These are phyloP conservation scores for Barbarea vulgaris DNA, from an alignment of 345 rosid species.

Conservation along the genomic window DNA sequence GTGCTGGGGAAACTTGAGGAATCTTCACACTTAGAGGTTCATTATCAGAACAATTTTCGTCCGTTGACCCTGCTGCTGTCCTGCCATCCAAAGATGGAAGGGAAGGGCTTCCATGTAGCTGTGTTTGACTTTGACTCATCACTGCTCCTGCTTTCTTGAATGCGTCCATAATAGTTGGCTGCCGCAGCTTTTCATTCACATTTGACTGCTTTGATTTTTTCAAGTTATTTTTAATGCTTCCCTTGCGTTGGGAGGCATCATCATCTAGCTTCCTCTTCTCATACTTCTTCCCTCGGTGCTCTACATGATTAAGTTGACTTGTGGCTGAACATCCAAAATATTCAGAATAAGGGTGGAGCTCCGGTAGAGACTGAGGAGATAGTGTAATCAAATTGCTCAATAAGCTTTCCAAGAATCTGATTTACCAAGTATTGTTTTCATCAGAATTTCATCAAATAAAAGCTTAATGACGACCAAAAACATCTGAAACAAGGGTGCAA, in stretches of 20 bases:
- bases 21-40: constrained; percentile 55
- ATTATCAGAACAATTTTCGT: constrained; percentile 41
- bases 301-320: constrained; percentile 41
- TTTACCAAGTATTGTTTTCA: constrained; percentile 32
- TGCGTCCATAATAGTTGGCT: constrained; percentile 64
- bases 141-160: constrained; percentile 55
- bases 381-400: constrained; percentile 55
- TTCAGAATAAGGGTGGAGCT: constrained; percentile 56
- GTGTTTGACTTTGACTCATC: constrained; percentile 59
- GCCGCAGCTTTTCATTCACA: constrained; percentile 49
- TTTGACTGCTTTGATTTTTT: constrained; percentile 45
- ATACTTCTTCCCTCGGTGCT: constrained; percentile 44
- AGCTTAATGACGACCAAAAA: constrained; percentile 17
- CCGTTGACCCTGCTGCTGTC: constrained; percentile 38
- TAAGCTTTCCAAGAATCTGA: constrained; percentile 80
- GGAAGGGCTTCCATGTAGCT: constrained; percentile 46
- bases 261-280: constrained; percentile 47
- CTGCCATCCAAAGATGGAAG: constrained; percentile 37
- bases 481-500: constrained; percentile 22
- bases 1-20: constrained; percentile 53
- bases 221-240: constrained; percentile 46
- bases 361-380: constrained; percentile 67
- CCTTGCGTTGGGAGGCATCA: constrained; percentile 44
- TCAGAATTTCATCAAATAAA: constrained; percentile 30
- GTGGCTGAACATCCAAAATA: constrained; percentile 46